Evolutionary conservation across 768 basidiomycete species (phyloP), one percentile per base, ranked within the genome.

Genomic region (Suillus bovinus): DNA sequence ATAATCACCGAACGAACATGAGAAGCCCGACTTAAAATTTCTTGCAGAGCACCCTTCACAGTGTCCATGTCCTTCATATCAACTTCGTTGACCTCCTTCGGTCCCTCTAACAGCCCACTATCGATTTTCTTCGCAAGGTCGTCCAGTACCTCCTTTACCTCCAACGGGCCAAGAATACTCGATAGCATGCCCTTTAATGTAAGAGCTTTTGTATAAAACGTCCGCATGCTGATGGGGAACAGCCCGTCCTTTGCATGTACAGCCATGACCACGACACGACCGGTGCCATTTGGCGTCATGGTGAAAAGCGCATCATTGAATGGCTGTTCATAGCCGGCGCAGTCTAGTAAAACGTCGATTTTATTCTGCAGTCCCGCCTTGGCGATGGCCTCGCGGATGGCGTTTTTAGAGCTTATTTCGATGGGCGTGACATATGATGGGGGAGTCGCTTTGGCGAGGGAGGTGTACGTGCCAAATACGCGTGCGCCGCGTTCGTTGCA

Each of bases 241-340:
- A 71, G 9, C 31, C 72, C 72, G 13, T 76, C 75, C 27, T 71
- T 69, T 11, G 76, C 65, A 36, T 76, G 74, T 1, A 70, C 75
- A 16, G 74, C 76, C 74, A 76, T 76, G 8, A 74, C 72, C 41
- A 76, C 70, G 7, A 70, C 76, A 10, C 76, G 73, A 0, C 76
- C 76, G 7, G 74, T 66, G 10, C 73, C 73, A 2, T 67, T 47
- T 0, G 73, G 73, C 2, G 64, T 76, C 74, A 76, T 77, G 4
- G 70, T 76, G 34, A 63, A 63, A 55, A 76, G 46, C 5, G 75
- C 76, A 7, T 77, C 74, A 41, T 77, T 76, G 60, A 76, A 69
- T 11, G 74, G 73, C 4, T 57, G 49, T 4, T 73, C 75, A 3
- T 75, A 76, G 3, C 74, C 74, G 10, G 74, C 74, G 8, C 74